A percentile compares a stretch with the other conserved stretches of the same genome.
These are phyloP conservation scores for Saccharomycopsis babjevae DNA, from an alignment of 805 yeast genomes.

Conservation along the genomic window DNA sequence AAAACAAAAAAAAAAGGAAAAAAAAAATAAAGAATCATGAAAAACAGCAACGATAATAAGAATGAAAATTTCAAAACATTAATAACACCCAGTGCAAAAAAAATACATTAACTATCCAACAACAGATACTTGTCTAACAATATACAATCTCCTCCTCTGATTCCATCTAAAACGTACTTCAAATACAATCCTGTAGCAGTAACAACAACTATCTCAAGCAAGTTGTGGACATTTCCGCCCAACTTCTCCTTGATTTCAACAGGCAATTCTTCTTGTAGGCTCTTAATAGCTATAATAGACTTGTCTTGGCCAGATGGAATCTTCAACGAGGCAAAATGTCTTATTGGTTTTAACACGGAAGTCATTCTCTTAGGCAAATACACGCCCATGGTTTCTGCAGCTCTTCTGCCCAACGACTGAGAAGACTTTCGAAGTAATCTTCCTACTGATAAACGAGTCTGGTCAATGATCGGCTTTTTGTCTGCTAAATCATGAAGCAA, in stretches of 20 bases:
- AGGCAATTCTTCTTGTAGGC: conserved; percentile 1
- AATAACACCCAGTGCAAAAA: neutral
- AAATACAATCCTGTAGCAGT: conserved; percentile 75
- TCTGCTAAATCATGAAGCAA: neutral
- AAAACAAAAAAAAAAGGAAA: too few relatives aligned
- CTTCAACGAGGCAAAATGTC: conserved; percentile 86
- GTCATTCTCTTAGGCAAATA: conserved; percentile 71
- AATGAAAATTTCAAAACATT: neutral
- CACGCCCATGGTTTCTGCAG: conserved; percentile 86
- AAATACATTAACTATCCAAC: conserved; percentile 1
- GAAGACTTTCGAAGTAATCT: conserved; percentile 69
- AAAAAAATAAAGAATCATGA: too few relatives aligned
- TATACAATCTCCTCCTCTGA: conserved; percentile 88
- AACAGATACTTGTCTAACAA: conserved; percentile 51
- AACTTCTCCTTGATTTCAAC: conserved; percentile 17
- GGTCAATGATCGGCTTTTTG: conserved; percentile 60
- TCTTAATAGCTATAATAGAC: conserved; percentile 39
- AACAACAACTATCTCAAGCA: conserved; percentile 52
- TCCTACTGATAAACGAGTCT: conserved; percentile 61
- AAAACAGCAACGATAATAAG: neutral
- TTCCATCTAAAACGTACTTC: conserved; percentile 74
- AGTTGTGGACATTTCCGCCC: conserved; percentile 22
- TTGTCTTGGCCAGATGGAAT: conserved; percentile 43
- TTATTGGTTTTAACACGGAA: conserved; percentile 76
- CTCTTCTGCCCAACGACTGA: conserved; percentile 64